Base-by-base conservation (phyloP, 768 basidiomycete genomes). In the Tylopilus balloui region DNA sequence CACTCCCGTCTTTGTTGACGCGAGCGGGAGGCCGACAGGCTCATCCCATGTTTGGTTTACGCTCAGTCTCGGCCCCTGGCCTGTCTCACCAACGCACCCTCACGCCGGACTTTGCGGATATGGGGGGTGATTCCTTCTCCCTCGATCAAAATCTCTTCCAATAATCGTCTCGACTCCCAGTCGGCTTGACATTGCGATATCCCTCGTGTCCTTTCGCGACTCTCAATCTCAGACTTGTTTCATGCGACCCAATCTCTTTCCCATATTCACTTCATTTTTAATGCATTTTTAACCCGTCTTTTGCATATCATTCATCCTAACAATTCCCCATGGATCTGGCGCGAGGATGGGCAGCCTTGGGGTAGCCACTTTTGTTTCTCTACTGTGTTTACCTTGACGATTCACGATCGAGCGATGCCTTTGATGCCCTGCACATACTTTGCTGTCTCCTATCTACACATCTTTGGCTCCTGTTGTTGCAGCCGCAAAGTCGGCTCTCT, bases 141-240 rank as follows among this genome's bases (percentile, higher is more conserved):
- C 72, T 72, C 32, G 61, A 74, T 25, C 75, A 75, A 52, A 68
- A 71, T 47, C 70, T 82, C 53, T 72, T 77, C 62, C 77, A 76
- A 59, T 82, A 64, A 74, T 53, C 46, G 52, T 48, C 58, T 45
- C 21, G 44, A 55, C 54, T 53, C 52, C 23, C 24, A 47, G 51
- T 59, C 58, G 38, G 58, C 54, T 55, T 53, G 6, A 25, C 27
- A 38, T 27, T 24, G 36, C 42, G 41, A 61, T 45, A 35, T 58
- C 59, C 61, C 40, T 47, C 56, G 53, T 50, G 27, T 28, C 31
- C 45, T 20, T 37, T 52, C 58, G 59, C 53, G 52, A 55, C 48
- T 48, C 61, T 59, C 54, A 57, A 54, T 48, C 54, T 56, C 55
- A 61, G 55, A 57, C 58, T 65, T 60, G 61, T 62, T 55, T 44